Evolutionary conservation across 2,329 filamentous ascomycete genomes (phyloP).

Genomic region (Cladosporium cucumerinum): DNA sequence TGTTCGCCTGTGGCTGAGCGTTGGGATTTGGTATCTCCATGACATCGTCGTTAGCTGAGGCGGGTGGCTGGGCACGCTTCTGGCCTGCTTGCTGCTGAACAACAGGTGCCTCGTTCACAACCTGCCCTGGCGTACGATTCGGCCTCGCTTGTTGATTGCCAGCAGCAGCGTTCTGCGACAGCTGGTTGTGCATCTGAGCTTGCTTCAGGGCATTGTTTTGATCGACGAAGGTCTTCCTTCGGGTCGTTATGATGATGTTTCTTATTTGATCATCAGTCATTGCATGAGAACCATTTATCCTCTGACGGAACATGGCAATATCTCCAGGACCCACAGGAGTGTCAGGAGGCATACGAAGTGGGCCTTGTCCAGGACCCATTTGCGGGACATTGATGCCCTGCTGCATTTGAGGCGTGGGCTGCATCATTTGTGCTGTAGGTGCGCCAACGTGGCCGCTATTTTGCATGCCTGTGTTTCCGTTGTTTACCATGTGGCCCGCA

Average conservation of each 20-base stretch:
- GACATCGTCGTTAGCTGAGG: slow-evolving; percentile 39
- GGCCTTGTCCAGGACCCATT: slow-evolving; percentile 27
- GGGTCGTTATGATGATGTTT: slow-evolving; percentile 27
- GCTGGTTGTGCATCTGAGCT: slow-evolving; percentile 14
- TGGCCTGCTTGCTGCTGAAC: slow-evolving; percentile 13
- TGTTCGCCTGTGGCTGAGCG: slow-evolving; percentile 7
- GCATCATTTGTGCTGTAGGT: slow-evolving; percentile 17
- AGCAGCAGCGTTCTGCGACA: slow-evolving; percentile 8
- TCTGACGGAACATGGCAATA: slow-evolving; percentile 37
- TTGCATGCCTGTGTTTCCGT: slow-evolving; percentile 4
- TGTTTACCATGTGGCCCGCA: background rate
- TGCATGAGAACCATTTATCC: slow-evolving; percentile 29
- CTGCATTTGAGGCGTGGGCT: slow-evolving; percentile 34
- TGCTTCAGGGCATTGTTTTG: slow-evolving; percentile 17
- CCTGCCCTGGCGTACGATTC: slow-evolving; percentile 4
- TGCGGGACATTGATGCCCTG: slow-evolving; percentile 30
- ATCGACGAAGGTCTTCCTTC: background rate
- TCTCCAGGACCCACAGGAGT: slow-evolving; percentile 40
- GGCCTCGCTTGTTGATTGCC: slow-evolving; percentile 7
- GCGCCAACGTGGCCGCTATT: slow-evolving; percentile 2
- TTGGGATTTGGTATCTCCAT: slow-evolving; percentile 38
- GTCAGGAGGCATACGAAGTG: slow-evolving; percentile 1
- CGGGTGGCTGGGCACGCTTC: slow-evolving; percentile 8
- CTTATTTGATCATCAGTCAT: slow-evolving; percentile 44
- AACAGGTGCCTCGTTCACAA: background rate